These are phyloP conservation scores for Paramecium tetraurelia DNA, from an alignment of 73 alveolate species.

Conservation along the genomic window DNA sequence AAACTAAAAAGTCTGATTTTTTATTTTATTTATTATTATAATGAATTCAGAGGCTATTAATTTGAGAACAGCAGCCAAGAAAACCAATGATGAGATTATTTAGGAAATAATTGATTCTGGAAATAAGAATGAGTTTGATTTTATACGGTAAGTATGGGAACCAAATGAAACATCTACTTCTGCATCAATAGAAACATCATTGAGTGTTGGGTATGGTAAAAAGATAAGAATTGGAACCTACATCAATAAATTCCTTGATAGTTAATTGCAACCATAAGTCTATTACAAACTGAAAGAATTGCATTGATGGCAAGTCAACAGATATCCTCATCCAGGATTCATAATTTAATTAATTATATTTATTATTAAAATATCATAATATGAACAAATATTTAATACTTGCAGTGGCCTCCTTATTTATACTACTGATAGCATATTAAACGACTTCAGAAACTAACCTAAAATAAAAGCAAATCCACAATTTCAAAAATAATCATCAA, in stretches of 20 bases:
- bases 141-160: slow-evolving; percentile 11
- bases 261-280: background rate
- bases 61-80: slow-evolving; percentile 1
- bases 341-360: slow-evolving; percentile 1
- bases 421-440: background rate
- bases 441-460: background rate
- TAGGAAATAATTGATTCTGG: background rate
- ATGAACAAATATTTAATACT: background rate
- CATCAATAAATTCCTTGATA: background rate
- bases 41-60: slow-evolving; percentile 39
- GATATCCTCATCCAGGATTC: background rate
- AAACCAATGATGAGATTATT: background rate
- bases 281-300: slow-evolving; percentile 18
- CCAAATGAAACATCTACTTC: slow-evolving; percentile 17
- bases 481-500: background rate
- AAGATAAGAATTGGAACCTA: background rate
- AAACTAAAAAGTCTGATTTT: background rate
- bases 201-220: background rate
- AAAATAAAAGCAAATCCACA: background rate
- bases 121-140: background rate
- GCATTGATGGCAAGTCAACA: background rate
- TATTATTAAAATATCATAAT: background rate
- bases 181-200: background rate
- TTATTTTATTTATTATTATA: background rate
- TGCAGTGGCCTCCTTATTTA: background rate